phyloP scores from a whole-genome alignment of 495 filamentous ascomycete genomes.

The Penicillium lagena region DNA sequence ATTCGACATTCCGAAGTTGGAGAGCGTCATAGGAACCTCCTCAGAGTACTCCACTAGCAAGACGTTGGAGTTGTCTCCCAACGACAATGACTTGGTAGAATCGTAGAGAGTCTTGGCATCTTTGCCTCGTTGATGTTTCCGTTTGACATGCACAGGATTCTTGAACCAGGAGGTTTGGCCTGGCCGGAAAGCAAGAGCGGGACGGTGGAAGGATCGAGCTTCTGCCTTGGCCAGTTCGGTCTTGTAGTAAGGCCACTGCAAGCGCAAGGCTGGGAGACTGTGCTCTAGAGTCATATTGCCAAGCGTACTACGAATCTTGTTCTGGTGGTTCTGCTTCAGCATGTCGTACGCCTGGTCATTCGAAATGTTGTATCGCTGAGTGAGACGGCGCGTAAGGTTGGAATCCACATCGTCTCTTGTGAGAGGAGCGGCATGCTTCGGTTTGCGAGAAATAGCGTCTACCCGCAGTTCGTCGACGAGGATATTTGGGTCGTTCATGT shows the following conservation, averaged over 20 bases:
- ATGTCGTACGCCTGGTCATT: conserved; percentile 94
- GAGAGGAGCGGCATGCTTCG: conserved; percentile 26
- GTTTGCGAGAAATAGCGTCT: conserved; percentile 38
- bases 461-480: conserved; percentile 62
- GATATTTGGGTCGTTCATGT: conserved; percentile 84
- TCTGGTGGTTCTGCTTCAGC: conserved; percentile 93
- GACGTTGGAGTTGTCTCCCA: conserved; percentile 81
- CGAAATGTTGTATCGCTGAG: conserved; percentile 84
- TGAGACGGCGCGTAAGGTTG: conserved; percentile 43
- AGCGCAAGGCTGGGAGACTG: conserved; percentile 77
- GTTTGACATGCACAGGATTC: conserved; percentile 47
- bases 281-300: conserved; percentile 85
- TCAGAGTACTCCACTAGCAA: conserved; percentile 94
- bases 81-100: conserved; percentile 66
- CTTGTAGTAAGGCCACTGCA: conserved; percentile 92
- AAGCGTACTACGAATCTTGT: conserved; percentile 86
- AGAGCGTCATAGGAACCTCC: conserved; percentile 82
- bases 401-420: conserved; percentile 33
- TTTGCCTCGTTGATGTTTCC: conserved; percentile 72
- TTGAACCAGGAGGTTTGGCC: conserved; percentile 50
- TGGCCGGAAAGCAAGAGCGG: conserved; percentile 56
- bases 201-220: conserved; percentile 88
- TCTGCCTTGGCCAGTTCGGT: conserved; percentile 72
- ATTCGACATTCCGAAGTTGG: conserved; percentile 95
- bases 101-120: conserved; percentile 68